Evolutionary conservation across 495 filamentous ascomycete genomes (phyloP).

Genomic region (Penicillium simplicissimum): DNA sequence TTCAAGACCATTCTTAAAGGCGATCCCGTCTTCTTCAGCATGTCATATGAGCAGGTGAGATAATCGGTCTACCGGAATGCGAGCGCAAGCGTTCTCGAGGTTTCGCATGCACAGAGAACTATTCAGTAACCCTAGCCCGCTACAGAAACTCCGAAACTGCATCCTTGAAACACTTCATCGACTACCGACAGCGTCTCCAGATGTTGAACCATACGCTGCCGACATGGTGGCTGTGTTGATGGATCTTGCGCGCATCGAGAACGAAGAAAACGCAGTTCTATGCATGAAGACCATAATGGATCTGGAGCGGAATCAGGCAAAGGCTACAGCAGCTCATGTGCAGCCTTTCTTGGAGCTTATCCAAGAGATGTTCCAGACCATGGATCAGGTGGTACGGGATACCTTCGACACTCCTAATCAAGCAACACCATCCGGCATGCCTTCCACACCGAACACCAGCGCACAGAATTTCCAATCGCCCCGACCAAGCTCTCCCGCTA

Average conservation of each 20-base stretch:
- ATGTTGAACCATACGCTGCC: constrained; percentile 83
- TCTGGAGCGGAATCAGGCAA: constrained; percentile 86
- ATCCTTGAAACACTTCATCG: constrained; percentile 93
- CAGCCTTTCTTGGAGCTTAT: constrained; percentile 91
- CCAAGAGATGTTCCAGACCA: constrained; percentile 89
- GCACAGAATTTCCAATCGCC: constrained; percentile 79
- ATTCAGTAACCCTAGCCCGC: constrained; percentile 13
- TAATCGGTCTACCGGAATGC: constrained; percentile 5
- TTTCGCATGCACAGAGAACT: background rate
- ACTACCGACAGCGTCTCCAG: constrained; percentile 76
- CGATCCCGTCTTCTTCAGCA: constrained; percentile 86
- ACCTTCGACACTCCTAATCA: constrained; percentile 79
- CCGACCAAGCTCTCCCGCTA: constrained; percentile 83
- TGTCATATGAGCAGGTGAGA: constrained; percentile 77
- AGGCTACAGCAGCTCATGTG: constrained; percentile 73
- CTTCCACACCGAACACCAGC: constrained; percentile 74
- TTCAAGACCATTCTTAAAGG: constrained; percentile 83
- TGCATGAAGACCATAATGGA: constrained; percentile 99
- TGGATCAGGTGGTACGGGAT: constrained; percentile 90
- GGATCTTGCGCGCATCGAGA: constrained; percentile 83
- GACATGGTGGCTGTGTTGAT: constrained; percentile 88
- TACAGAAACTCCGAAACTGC: constrained; percentile 83
- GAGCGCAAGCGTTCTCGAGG: background rate
- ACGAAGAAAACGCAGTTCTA: constrained; percentile 96
- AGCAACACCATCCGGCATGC: constrained; percentile 63